phyloP scores from a whole-genome alignment of 163 green algal species.

The Coccomyxa subellipsoidea region DNA sequence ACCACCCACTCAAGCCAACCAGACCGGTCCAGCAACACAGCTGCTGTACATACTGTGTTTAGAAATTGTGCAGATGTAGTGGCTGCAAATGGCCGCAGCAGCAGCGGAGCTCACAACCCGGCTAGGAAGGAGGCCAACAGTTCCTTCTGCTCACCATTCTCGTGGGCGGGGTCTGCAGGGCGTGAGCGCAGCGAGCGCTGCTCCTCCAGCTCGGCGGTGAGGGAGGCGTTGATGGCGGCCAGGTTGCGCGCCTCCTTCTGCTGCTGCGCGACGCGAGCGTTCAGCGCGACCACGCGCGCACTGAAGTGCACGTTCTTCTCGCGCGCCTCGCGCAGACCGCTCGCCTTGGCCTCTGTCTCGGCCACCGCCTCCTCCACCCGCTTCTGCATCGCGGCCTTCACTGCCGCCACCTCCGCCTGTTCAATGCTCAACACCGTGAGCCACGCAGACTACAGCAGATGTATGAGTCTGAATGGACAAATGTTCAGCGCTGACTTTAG shows the following conservation, averaged over 20 bases:
- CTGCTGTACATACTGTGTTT: too few species aligned
- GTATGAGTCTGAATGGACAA: too few species aligned
- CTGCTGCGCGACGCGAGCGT: slow-evolving; percentile 28
- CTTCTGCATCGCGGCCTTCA: slow-evolving; percentile 31
- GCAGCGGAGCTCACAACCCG: too few species aligned
- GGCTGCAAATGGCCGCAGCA: neutral
- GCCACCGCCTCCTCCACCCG: slow-evolving; percentile 27
- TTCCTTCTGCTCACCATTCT: neutral
- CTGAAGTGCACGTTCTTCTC: slow-evolving; percentile 44
- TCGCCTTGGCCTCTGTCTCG: slow-evolving; percentile 23
- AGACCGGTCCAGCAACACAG: too few species aligned
- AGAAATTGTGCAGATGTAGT: neutral
- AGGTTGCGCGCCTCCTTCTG: slow-evolving; percentile 9
- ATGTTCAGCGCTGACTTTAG: too few species aligned
- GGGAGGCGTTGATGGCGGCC: neutral
- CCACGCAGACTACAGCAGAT: neutral
- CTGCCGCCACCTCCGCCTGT: slow-evolving; percentile 30
- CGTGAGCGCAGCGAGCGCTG: neutral
- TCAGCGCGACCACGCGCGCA: slow-evolving; percentile 37
- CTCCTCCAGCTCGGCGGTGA: slow-evolving; percentile 3
- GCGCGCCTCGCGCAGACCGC: slow-evolving; percentile 21
- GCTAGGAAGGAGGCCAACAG: neutral
- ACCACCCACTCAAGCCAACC: too few species aligned
- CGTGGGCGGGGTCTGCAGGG: neutral
- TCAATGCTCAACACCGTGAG: neutral